Conservation (phyloP, 2,329 filamentous ascomycete genomes). For the Fusarium sp. region DNA sequence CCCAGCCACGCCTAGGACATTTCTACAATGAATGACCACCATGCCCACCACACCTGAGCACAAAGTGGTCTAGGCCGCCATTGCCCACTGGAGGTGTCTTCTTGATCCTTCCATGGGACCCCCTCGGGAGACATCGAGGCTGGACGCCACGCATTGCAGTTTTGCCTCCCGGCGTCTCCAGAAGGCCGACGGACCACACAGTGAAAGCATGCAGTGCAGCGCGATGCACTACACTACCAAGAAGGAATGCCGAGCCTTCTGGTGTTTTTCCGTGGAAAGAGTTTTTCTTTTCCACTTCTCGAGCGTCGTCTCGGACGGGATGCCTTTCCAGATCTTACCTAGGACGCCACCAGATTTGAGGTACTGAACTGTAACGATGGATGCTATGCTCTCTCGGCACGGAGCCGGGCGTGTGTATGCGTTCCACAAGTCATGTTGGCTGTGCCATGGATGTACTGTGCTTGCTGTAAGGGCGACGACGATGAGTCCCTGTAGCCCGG, state of each 20-base stretch:
- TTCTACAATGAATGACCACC: constrained; percentile 4
- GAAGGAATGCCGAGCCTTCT: constrained; percentile 28
- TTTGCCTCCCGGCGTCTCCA: constrained; percentile 36
- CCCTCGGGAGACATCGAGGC: constrained; percentile 26
- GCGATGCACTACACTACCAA: constrained; percentile 23
- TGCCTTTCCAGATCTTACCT: constrained; percentile 27
- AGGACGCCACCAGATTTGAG: constrained; percentile 26
- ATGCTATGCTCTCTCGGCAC: background rate
- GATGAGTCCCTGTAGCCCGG: constrained; percentile 30
- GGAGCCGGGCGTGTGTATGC: background rate
- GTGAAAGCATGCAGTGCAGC: constrained; percentile 18
- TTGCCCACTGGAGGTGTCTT: constrained; percentile 12
- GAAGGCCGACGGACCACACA: constrained; percentile 30
- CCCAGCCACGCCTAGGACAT: constrained; percentile 8
- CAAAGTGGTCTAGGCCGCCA: constrained; percentile 21
- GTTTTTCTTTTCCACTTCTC: constrained; percentile 11
- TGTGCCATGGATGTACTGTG: constrained; percentile 15
- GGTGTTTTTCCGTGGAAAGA: constrained; percentile 21
- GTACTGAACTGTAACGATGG: background rate
- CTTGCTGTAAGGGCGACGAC: constrained; percentile 2
- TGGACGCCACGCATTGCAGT: constrained; percentile 36
- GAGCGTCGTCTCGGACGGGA: constrained; percentile 8
- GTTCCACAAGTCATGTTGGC: constrained; percentile 28
- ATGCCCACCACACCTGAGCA: background rate
- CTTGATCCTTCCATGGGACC: constrained; percentile 14